A percentile compares a stretch with the other conserved stretches of the same genome.
Conservation (phyloP, 2,329 filamentous ascomycete species). For the Colletotrichum sp. region DNA sequence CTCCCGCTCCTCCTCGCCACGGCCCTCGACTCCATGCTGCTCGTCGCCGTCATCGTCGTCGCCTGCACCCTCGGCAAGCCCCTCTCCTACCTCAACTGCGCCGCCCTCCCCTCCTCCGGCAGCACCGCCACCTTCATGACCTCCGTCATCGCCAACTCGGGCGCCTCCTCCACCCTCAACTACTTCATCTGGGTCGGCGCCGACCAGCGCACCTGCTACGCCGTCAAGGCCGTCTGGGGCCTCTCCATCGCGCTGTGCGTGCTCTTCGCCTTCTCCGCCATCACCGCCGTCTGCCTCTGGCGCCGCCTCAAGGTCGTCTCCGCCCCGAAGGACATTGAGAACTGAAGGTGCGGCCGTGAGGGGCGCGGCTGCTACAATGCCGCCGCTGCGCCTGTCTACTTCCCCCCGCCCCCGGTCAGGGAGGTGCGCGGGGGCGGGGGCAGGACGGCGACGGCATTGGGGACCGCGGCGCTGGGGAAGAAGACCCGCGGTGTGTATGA, state of each 20-base stretch:
- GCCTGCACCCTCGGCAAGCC: conserved; percentile 81
- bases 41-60: conserved; percentile 80
- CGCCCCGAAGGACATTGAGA: conserved; percentile 53
- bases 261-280: conserved; percentile 68
- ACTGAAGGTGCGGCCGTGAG: conserved; percentile 53
- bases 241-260: conserved; percentile 80
- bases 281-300: conserved; percentile 67
- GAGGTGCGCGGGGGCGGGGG: conserved; percentile 1
- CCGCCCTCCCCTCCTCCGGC: conserved; percentile 45
- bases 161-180: conserved; percentile 36
- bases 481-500: conserved; percentile 29
- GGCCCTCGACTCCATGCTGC: conserved; percentile 69
- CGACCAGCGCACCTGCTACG: conserved; percentile 72
- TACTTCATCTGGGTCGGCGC: conserved; percentile 56
- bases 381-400: not conserved
- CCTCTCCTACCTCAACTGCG: conserved; percentile 79
- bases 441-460: conserved; percentile 35
- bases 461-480: conserved; percentile 38
- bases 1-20: conserved; percentile 76
- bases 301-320: conserved; percentile 55
- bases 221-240: conserved; percentile 90
- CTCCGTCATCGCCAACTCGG: conserved; percentile 46
- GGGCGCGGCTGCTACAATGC: conserved; percentile 29
- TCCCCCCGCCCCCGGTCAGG: not conserved
- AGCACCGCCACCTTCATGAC: conserved; percentile 50